Evolutionary conservation across 371 early-diverging fungal species (phyloP).

Genomic region (Lichtheimia hyalospora): DNA sequence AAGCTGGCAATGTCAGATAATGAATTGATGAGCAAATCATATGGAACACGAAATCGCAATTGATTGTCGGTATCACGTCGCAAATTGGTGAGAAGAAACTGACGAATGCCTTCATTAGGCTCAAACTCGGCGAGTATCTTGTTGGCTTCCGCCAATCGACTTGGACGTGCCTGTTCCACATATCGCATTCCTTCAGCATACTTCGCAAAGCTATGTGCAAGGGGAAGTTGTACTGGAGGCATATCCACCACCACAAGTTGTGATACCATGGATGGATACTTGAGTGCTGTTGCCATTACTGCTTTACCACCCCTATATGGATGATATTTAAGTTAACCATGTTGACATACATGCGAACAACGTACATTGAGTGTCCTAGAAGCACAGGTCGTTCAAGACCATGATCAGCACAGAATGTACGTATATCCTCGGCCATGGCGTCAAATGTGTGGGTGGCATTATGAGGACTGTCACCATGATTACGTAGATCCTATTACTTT

Average conservation of each 20-base stretch:
- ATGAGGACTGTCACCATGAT: conserved; percentile 93
- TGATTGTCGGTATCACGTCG: conserved; percentile 52
- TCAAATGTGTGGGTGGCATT: conserved; percentile 60
- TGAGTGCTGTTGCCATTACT: conserved; percentile 79
- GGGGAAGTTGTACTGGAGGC: conserved; percentile 61
- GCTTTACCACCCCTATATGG: conserved; percentile 83
- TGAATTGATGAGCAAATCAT: conserved; percentile 53
- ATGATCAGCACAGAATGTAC: conserved; percentile 58
- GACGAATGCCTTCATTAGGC: conserved; percentile 65
- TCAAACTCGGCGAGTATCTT: conserved; percentile 57
- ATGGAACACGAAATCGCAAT: conserved; percentile 71
- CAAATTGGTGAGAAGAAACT: conserved; percentile 88
- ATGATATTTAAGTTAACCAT: neutral
- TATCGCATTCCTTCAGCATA: conserved; percentile 69
- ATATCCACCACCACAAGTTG: conserved; percentile 85
- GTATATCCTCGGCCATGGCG: conserved; percentile 80
- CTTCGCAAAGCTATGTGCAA: conserved; percentile 52
- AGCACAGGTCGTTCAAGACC: conserved; percentile 53
- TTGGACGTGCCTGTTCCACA: conserved; percentile 56
- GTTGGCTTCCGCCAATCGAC: conserved; percentile 74
- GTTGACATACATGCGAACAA: neutral
- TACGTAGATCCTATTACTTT: conserved; percentile 78
- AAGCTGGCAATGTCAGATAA: conserved; percentile 62
- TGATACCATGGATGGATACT: conserved; percentile 49
- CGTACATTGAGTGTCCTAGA: conserved; percentile 88